Conservation (phyloP, 345 rosid species). For the Citrus australasica region DNA sequence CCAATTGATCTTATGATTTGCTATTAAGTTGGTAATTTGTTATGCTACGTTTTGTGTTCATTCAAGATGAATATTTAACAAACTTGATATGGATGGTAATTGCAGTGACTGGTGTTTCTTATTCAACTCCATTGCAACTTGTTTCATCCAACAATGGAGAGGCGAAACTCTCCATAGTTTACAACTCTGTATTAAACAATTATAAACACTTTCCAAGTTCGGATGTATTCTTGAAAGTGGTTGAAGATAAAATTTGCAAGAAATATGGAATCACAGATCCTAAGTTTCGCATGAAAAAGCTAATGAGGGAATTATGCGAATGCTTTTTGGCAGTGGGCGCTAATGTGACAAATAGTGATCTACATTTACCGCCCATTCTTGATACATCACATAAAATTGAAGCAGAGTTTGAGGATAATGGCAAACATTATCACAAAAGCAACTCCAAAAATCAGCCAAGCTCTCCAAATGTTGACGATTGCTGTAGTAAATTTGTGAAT, state of each 20-base stretch:
- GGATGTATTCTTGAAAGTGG: background rate
- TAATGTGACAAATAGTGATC: background rate
- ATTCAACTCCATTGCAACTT: constrained; percentile 22
- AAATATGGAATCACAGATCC: constrained; percentile 12
- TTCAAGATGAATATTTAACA: background rate
- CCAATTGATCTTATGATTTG: background rate
- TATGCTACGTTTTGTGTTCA: background rate
- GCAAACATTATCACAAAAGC: background rate
- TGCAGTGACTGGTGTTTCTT: background rate
- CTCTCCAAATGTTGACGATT: background rate
- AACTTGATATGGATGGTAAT: background rate
- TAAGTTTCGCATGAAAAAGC: constrained; percentile 14
- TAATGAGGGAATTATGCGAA: constrained; percentile 20
- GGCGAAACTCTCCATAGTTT: constrained; percentile 15
- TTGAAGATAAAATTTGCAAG: constrained; percentile 20
- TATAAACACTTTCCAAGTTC: background rate
- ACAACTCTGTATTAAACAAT: constrained; percentile 1
- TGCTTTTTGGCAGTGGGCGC: background rate
- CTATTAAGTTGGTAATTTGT: background rate
- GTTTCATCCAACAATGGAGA: constrained; percentile 21
- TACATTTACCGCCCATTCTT: background rate
- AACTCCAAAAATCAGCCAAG: background rate
- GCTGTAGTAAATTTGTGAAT: background rate
- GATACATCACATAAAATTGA: background rate
- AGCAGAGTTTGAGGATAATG: background rate